Percentiles rank a stretch among this genome's conserved stretches.
Evolutionary conservation across 305 asterid species (phyloP).

Genomic region (Fraxinus greggii): DNA sequence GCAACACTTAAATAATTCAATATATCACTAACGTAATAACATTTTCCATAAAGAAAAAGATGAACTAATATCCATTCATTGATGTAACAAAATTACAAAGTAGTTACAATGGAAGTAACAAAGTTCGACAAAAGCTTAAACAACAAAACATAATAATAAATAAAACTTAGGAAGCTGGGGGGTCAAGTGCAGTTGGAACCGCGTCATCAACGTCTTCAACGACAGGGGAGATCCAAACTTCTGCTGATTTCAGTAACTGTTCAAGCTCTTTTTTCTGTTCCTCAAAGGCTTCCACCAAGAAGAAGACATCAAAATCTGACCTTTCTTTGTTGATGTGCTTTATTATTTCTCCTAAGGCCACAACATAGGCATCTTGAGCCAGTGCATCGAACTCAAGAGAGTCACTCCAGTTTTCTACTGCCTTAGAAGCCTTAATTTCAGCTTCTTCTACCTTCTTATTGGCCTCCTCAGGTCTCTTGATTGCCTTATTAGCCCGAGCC

Average conservation of each 20-base stretch:
- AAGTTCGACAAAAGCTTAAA: not conserved
- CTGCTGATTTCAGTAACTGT: too few species aligned
- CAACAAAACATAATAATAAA: too few species aligned
- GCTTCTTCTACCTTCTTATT: not conserved
- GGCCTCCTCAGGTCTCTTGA: not conserved
- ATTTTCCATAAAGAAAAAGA: too few species aligned
- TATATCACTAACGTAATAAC: not conserved
- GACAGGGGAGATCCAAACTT: not conserved
- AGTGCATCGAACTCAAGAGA: too few species aligned
- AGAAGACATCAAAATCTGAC: not conserved
- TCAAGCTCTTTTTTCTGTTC: too few species aligned
- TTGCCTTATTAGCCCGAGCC: too few species aligned
- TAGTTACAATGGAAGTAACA: too few species aligned
- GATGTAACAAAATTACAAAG: not conserved
- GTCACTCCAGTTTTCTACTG: not conserved
- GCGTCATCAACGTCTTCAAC: not conserved
- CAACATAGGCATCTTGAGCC: too few species aligned
- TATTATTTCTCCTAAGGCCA: too few species aligned
- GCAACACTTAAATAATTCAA: too few species aligned
- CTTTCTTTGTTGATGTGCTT: too few species aligned
- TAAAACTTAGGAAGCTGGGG: not conserved
- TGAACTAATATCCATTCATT: not conserved
- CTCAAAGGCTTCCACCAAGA: not conserved
- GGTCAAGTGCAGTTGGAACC: not conserved
- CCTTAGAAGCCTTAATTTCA: not conserved